These are phyloP conservation scores for Phytophthora agathidicida DNA, from an alignment of 352 stramenopile genomes.

Conservation along the genomic window DNA sequence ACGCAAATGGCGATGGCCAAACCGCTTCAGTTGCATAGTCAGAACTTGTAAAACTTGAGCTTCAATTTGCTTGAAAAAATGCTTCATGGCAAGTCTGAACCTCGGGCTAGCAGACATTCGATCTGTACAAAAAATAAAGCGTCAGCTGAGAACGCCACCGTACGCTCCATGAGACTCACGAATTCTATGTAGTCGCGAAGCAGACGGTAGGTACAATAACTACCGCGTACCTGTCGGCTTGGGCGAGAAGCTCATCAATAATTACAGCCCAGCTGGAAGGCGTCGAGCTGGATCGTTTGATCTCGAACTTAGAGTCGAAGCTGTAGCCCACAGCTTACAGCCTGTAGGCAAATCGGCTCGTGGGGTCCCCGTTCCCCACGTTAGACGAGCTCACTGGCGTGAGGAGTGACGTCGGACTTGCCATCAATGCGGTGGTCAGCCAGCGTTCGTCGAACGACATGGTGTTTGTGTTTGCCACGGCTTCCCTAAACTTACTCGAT, in stretches of 20 bases:
- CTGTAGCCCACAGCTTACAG: too few species aligned
- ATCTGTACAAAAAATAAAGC: too few species aligned
- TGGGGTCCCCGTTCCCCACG: conserved; percentile 15
- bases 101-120: too few species aligned
- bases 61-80: too few species aligned
- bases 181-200: too few species aligned
- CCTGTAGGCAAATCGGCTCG: neutral
- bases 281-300: conserved; percentile 14
- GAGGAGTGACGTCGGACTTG: conserved; percentile 2
- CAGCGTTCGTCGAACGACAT: neutral
- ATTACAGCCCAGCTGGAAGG: neutral
- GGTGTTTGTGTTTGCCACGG: neutral
- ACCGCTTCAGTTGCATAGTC: too few species aligned
- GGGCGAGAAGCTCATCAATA: neutral
- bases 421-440: conserved; percentile 12
- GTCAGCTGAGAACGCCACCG: too few species aligned
- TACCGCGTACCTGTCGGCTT: neutral
- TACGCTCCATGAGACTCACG: too few species aligned
- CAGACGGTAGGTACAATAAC: too few species aligned
- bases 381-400: too few species aligned
- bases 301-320: too few species aligned
- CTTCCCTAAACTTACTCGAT: neutral
- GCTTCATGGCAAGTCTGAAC: neutral
- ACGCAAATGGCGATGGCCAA: neutral
- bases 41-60: too few species aligned